Evolutionary conservation across 108 stramenopile genomes (phyloP).

Genomic region (Cyclotella sp.): DNA sequence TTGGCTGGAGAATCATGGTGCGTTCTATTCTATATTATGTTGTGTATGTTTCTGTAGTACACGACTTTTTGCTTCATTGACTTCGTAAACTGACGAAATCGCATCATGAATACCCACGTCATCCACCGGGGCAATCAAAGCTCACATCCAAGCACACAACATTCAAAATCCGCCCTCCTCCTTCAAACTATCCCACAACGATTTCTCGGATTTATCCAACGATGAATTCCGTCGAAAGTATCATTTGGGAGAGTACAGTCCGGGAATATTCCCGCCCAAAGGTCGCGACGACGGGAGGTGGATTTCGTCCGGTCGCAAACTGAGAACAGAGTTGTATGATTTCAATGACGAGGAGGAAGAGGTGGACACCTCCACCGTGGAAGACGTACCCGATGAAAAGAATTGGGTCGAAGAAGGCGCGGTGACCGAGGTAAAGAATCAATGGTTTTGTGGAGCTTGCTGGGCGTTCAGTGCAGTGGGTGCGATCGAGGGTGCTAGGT

Average conservation of each 20-base stretch:
- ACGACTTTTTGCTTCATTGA: background rate
- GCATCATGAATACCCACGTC: too few relatives aligned
- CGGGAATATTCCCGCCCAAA: constrained; percentile 23
- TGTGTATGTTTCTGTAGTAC: background rate
- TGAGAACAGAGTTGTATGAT: background rate
- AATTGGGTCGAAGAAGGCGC: constrained; percentile 90
- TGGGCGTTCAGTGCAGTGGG: constrained; percentile 98
- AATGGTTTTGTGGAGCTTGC: constrained; percentile 79
- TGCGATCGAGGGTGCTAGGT: constrained; percentile 93
- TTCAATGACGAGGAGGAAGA: constrained; percentile 18
- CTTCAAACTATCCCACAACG: constrained; percentile 87
- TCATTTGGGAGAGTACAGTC: constrained; percentile 69
- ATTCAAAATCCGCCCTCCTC: constrained; percentile 31
- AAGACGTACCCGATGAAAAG: constrained; percentile 68
- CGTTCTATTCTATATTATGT: background rate
- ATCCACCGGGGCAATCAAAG: background rate
- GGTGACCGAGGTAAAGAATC: constrained; percentile 95
- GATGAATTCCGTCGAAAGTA: constrained; percentile 83
- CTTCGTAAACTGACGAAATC: too few relatives aligned
- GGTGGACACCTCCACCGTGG: constrained; percentile 16
- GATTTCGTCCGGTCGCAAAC: constrained; percentile 23
- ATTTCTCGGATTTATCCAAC: constrained; percentile 85
- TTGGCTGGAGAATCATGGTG: constrained; percentile 43
- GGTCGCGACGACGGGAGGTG: constrained; percentile 9
- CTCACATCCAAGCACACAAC: constrained; percentile 22